Evolutionary conservation across 2,329 filamentous ascomycete species (phyloP), one percentile per base, ranked within the genome.

Genomic region (Blastomyces gilchristii): DNA sequence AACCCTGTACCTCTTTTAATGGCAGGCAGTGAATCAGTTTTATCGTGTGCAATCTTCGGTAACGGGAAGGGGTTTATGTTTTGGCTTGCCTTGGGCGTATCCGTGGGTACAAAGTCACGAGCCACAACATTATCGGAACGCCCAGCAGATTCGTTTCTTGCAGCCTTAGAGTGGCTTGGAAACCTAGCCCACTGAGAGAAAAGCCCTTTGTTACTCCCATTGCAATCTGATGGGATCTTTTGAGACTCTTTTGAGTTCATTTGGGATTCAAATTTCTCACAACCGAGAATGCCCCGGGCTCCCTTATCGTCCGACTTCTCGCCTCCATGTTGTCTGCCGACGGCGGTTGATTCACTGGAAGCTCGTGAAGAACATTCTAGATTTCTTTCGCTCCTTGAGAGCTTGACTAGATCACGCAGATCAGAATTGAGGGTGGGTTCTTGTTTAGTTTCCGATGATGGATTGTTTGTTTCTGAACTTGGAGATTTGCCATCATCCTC

Each of bases 171-270:
- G 49, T 68, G 66, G 56, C 65, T 68, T 53, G 67, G 66, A 31
- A 67, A 68, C 41, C 65, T 67, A 16, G 65, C 63, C 67, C 71
- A 71, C 37, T 69, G 61, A 11, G 66, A 62, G 31, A 49, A 63
- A 31, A 64, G 64, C n/a, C 60, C 61, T 25, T 50, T 49, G 28
- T 37, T 28, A 18, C 28, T 22, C 8, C 22, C 31, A 31, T 31
- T 22, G 9, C n/a, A 5, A 31, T 58, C 37, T 11, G 6, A 34
- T 31, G 12, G 2, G 22, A 43, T 28, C 37, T 43, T 43, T 22
- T 43, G 37, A 3, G n/a, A 2, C 37, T 8, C 37, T 9, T 22
- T 56, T 56, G 34, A 39, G 18, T 39, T 39, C 34, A 56, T 22
- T 41, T 56, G 31, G 11, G 34, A 3, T 7, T n/a, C 54, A 7